Evolutionary conservation across 2,329 filamentous ascomycete genomes (phyloP).

Genomic region (Fusarium nurragi): DNA sequence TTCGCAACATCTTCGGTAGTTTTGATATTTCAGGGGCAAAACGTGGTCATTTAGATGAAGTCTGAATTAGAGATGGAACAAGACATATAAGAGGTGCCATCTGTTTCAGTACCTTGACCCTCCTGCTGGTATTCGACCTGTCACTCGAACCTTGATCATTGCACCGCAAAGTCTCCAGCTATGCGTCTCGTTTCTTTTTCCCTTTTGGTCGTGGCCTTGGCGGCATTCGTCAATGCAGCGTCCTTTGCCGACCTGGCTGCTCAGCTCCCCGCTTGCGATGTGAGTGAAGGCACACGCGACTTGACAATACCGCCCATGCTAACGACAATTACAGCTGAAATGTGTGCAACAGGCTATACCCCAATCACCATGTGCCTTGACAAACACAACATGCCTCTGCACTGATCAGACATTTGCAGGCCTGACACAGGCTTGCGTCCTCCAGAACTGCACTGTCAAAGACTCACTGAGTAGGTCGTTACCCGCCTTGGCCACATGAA

Average conservation of each 20-base stretch:
- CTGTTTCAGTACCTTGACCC: background rate
- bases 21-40: constrained; percentile 11
- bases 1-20: constrained; percentile 12
- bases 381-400: constrained; percentile 31
- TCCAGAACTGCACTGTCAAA: constrained; percentile 25
- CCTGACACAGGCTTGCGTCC: constrained; percentile 23
- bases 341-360: constrained; percentile 23
- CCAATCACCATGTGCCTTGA: constrained; percentile 21
- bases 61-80: background rate
- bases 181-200: constrained; percentile 27
- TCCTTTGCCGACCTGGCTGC: constrained; percentile 21
- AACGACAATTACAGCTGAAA: constrained; percentile 16
- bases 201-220: constrained; percentile 1
- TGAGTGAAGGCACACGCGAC: background rate
- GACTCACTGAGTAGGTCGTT: constrained; percentile 21
- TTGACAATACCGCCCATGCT: background rate
- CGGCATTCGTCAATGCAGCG: constrained; percentile 21
- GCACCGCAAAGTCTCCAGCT: background rate
- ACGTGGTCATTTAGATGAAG: background rate
- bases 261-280: constrained; percentile 21
- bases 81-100: background rate
- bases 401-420: constrained; percentile 27
- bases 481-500: accelerated
- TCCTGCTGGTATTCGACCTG: background rate
- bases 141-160: background rate